Evolutionary conservation across 441 rosid species (phyloP).

Genomic region (Pelargonium myrrhifolium): DNA sequence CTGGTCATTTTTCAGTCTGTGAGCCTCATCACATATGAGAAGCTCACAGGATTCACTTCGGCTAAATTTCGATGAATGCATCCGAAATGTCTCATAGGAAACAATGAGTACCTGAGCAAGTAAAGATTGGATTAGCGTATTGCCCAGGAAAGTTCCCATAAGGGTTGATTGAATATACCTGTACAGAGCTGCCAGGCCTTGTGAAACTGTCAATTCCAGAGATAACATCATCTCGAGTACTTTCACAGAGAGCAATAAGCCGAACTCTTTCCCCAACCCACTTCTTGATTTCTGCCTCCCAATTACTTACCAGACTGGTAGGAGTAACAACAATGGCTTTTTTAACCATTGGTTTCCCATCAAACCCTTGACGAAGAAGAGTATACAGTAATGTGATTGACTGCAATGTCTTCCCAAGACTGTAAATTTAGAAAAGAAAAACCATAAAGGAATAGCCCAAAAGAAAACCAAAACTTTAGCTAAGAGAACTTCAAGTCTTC

Average conservation of each 20-base stretch:
- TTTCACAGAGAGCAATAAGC: conserved; percentile 91
- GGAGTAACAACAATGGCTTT: conserved; percentile 94
- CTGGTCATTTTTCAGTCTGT: conserved; percentile 93
- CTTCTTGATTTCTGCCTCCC: conserved; percentile 96
- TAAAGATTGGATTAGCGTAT: conserved; percentile 25
- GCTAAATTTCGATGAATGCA: conserved; percentile 89
- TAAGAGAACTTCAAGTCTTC: conserved; percentile 3
- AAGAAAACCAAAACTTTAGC: conserved; percentile 9
- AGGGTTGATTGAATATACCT: conserved; percentile 42
- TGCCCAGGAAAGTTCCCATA: conserved; percentile 13
- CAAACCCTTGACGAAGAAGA: conserved; percentile 85
- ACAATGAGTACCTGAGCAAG: conserved; percentile 67
- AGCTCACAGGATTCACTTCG: conserved; percentile 78
- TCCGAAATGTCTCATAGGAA: conserved; percentile 95
- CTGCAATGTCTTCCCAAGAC: conserved; percentile 97
- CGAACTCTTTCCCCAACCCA: conserved; percentile 91
- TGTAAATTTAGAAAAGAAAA: conserved; percentile 32
- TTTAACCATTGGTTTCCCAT: conserved; percentile 87
- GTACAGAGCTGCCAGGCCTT: conserved; percentile 50
- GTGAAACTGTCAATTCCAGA: conserved; percentile 80
- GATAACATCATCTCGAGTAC: conserved; percentile 85
- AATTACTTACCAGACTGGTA: conserved; percentile 96
- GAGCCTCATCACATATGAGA: conserved; percentile 98
- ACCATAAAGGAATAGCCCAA: conserved; percentile 9
- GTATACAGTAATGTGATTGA: conserved; percentile 84